Evolutionary conservation across 257 asterid species (phyloP).

Genomic region (Capsicum baccatum): DNA sequence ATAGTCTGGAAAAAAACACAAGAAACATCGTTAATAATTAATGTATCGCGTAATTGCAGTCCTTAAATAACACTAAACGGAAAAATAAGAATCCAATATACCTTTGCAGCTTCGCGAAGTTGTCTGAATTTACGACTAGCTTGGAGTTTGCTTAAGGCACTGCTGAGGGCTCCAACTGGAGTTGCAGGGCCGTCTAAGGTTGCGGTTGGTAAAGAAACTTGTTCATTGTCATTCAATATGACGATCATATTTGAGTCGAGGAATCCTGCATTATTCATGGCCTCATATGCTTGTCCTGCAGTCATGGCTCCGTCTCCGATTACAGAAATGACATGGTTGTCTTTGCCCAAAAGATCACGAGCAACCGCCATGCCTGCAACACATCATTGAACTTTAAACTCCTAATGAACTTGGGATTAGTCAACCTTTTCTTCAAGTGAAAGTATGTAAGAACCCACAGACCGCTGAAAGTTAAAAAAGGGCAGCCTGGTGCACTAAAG

Average conservation of each 20-base stretch:
- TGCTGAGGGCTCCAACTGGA: constrained; percentile 77
- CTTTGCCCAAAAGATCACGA: constrained; percentile 71
- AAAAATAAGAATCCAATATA: constrained; percentile 26
- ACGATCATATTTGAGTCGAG: constrained; percentile 72
- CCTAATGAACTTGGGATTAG: not conserved
- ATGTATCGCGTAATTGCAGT: not conserved
- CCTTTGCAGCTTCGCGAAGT: constrained; percentile 84
- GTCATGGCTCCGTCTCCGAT: constrained; percentile 88
- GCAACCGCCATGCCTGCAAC: constrained; percentile 79
- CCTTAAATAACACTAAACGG: not conserved
- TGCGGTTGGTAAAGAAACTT: constrained; percentile 78
- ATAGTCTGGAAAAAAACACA: constrained; percentile 47
- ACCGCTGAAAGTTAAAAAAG: not conserved
- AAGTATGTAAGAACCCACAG: not conserved
- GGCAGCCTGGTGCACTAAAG: too few species aligned
- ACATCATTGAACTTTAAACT: not conserved
- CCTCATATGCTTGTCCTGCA: constrained; percentile 91
- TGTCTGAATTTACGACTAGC: constrained; percentile 76
- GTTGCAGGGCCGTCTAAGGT: constrained; percentile 77
- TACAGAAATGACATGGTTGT: constrained; percentile 65
- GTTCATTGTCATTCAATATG: constrained; percentile 70
- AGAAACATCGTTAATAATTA: not conserved
- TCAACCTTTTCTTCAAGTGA: not conserved
- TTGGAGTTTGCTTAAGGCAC: constrained; percentile 70
- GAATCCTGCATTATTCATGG: constrained; percentile 84